These are phyloP conservation scores for Pterocarpus macrocarpus DNA, from an alignment of 306 rosid genomes.

Conservation along the genomic window DNA sequence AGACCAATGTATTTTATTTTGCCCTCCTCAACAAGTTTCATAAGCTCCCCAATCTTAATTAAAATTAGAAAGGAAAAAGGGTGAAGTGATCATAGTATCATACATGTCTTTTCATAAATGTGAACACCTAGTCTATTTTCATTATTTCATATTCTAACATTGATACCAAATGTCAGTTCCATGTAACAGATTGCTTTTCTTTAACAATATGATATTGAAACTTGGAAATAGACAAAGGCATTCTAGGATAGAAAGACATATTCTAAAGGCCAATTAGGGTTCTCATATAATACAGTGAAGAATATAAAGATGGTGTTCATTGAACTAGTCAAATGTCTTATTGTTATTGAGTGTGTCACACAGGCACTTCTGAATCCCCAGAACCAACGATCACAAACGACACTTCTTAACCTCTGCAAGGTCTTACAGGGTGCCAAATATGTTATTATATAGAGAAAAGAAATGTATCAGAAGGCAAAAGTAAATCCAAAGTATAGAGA, in stretches of 20 bases:
- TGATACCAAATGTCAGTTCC: neutral
- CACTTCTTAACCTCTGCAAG: too few relatives aligned
- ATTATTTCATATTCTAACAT: neutral
- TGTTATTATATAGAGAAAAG: too few relatives aligned
- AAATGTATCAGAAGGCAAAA: neutral
- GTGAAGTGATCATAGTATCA: neutral
- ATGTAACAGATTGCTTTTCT: neutral
- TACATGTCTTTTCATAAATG: neutral
- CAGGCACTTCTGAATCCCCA: neutral
- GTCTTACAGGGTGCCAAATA: too few relatives aligned
- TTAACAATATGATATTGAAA: neutral
- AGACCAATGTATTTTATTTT: slow-evolving; percentile 70
- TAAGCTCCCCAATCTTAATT: slow-evolving; percentile 70
- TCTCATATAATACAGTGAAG: neutral
- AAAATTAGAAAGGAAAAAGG: neutral
- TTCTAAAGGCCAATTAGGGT: neutral
- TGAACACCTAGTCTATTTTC: neutral
- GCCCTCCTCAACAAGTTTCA: slow-evolving; percentile 71
- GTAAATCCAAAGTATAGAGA: neutral
- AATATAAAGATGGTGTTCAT: neutral
- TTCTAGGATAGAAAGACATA: neutral
- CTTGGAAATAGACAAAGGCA: neutral
- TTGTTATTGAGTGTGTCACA: neutral
- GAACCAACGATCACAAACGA: too few relatives aligned
- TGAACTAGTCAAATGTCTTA: neutral